phyloP scores from a whole-genome alignment of 768 basidiomycete species.

The Chalciporus pseudorubinellus region DNA sequence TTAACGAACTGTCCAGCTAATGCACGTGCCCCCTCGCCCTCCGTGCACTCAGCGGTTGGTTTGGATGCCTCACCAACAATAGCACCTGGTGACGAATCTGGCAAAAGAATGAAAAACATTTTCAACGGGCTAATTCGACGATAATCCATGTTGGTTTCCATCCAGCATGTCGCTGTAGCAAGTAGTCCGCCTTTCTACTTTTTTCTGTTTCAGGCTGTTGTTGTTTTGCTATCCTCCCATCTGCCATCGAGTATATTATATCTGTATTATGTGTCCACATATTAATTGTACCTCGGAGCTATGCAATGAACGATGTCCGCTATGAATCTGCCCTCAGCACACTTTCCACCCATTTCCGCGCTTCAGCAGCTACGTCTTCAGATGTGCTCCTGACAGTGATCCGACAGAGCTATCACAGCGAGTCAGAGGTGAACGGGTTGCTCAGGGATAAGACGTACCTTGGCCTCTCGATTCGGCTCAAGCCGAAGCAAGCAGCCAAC shows the following conservation, averaged over 20 bases:
- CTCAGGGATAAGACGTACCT: constrained; percentile 48
- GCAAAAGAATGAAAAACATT: constrained; percentile 37
- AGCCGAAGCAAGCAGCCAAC: constrained; percentile 91
- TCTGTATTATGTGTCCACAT: constrained; percentile 25
- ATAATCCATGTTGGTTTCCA: constrained; percentile 16
- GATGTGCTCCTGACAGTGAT: constrained; percentile 94
- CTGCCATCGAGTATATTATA: constrained; percentile 16
- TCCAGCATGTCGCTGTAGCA: neutral
- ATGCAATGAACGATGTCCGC: neutral
- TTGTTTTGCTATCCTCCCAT: constrained; percentile 9
- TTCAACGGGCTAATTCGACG: constrained; percentile 41
- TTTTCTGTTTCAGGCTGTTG: neutral
- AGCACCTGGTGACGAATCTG: constrained; percentile 18
- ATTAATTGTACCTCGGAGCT: constrained; percentile 10
- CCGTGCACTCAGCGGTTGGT: constrained; percentile 4
- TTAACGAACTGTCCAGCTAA: constrained; percentile 13
- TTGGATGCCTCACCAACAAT: constrained; percentile 2
- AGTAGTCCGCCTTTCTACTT: neutral
- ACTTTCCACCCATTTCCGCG: constrained; percentile 50
- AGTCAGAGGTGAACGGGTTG: neutral
- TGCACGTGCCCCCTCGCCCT: constrained; percentile 4
- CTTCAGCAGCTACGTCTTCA: constrained; percentile 77
- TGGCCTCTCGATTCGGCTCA: constrained; percentile 95
- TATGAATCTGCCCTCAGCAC: constrained; percentile 32
- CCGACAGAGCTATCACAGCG: constrained; percentile 71